Conservation (phyloP, 176 grass and related monocot genomes). For the Areca catechu region DNA sequence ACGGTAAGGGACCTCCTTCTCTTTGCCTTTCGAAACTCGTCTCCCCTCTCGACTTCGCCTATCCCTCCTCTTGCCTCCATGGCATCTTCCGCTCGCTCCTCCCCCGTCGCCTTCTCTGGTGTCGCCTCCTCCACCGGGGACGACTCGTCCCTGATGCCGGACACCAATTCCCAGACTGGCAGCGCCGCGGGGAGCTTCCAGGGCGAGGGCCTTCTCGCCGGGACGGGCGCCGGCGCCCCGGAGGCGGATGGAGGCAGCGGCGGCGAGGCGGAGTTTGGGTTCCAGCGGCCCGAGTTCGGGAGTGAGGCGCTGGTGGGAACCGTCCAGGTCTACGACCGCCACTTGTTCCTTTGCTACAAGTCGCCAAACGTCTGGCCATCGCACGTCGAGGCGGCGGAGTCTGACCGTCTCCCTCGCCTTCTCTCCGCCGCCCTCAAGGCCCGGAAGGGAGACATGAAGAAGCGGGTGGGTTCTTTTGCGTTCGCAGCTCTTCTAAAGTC, state of each 20-base stretch:
- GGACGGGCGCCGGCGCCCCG: neutral
- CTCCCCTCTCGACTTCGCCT: neutral
- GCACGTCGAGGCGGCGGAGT: slow-evolving; percentile 15
- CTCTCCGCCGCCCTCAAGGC: slow-evolving; percentile 6
- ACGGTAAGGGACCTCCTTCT: no score
- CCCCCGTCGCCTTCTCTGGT: neutral
- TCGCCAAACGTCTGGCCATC: slow-evolving; percentile 14
- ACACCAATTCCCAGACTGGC: neutral
- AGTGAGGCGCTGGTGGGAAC: neutral
- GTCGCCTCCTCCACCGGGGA: neutral
- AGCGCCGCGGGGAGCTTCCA: slow-evolving; percentile 6
- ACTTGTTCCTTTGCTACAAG: slow-evolving; percentile 22
- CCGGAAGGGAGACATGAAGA: neutral
- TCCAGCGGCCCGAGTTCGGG: slow-evolving; percentile 7
- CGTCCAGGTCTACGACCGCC: slow-evolving; percentile 16
- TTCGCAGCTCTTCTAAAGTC: neutral
- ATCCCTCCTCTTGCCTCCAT: neutral
- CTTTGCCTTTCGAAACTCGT: neutral
- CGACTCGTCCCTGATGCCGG: neutral
- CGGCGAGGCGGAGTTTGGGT: slow-evolving; percentile 6
- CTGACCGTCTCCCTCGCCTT: slow-evolving; percentile 3
- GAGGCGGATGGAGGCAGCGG: neutral
- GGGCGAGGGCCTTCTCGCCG: neutral
- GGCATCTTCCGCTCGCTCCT: neutral
- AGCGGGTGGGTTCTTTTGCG: neutral